These are phyloP conservation scores for Diaporthe vaccinii DNA, from an alignment of 2,329 filamentous ascomycete genomes.

Conservation along the genomic window DNA sequence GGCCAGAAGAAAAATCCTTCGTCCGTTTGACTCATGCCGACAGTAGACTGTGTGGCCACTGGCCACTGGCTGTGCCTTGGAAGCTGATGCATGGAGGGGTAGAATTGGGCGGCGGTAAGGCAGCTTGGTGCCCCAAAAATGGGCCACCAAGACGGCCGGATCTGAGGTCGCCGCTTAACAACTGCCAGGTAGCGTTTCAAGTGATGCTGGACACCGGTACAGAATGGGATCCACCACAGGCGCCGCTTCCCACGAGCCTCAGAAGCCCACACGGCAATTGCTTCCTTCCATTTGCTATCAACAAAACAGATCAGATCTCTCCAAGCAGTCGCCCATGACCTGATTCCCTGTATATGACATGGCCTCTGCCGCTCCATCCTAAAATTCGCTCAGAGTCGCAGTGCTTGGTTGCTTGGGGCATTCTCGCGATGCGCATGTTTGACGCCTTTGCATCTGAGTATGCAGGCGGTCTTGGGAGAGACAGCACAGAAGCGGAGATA, in stretches of 20 bases:
- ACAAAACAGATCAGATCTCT: neutral
- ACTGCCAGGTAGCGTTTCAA: constrained; percentile 32
- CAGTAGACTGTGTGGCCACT: constrained; percentile 24
- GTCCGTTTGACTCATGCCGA: constrained; percentile 36
- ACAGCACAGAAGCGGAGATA: neutral
- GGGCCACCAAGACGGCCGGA: constrained; percentile 29
- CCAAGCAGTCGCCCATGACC: neutral
- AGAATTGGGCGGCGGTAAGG: constrained; percentile 38
- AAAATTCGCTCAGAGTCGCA: neutral
- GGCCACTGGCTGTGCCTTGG: constrained; percentile 28
- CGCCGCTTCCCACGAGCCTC: no score
- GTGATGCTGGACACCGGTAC: neutral
- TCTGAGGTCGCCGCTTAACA: constrained; percentile 36
- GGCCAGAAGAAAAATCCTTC: constrained; percentile 22
- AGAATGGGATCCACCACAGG: neutral
- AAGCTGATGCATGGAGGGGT: constrained; percentile 40
- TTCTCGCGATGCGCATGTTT: neutral
- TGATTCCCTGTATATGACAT: neutral
- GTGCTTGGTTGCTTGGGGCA: neutral
- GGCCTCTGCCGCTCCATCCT: neutral
- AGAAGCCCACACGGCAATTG: no score
- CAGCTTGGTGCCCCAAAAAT: constrained; percentile 36
- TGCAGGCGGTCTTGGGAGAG: neutral
- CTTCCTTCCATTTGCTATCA: neutral
- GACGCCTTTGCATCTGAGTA: neutral